Conservation (phyloP, 495 filamentous ascomycete species). For the Clavariopsis aquatica region DNA sequence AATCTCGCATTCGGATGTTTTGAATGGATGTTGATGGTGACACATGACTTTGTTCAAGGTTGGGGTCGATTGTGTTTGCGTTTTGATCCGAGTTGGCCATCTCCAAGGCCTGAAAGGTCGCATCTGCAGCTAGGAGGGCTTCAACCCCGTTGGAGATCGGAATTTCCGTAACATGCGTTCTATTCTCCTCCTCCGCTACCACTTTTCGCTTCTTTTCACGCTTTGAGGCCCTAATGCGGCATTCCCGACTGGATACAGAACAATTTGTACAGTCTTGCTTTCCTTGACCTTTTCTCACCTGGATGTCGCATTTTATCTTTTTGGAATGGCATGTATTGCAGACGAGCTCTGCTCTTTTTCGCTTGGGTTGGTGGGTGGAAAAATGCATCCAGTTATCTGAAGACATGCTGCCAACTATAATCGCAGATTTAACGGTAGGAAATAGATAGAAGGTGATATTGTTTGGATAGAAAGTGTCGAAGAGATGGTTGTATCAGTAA, state of each 20-base stretch:
- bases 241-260: not conserved
- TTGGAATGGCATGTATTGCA: constrained; percentile 11
- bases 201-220: not conserved
- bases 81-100: not conserved
- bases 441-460: no score
- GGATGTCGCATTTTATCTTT: constrained; percentile 13
- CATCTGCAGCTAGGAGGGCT: constrained; percentile 1
- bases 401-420: not conserved
- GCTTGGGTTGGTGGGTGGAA: not conserved
- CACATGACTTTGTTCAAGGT: not conserved
- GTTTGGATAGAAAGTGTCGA: no score
- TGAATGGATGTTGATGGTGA: not conserved
- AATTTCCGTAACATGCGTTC: not conserved
- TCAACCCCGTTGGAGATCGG: not conserved
- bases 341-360: constrained; percentile 7
- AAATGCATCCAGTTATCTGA: constrained; percentile 7
- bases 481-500: no score
- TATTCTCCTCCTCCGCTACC: not conserved
- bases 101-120: not conserved
- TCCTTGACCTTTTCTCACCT: not conserved
- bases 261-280: constrained; percentile 2
- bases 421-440: no score
- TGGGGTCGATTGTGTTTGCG: not conserved
- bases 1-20: not conserved
- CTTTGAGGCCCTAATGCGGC: constrained; percentile 5